These are phyloP conservation scores for Xylaria flabelliformis DNA, from an alignment of 495 filamentous ascomycete genomes.

Conservation along the genomic window DNA sequence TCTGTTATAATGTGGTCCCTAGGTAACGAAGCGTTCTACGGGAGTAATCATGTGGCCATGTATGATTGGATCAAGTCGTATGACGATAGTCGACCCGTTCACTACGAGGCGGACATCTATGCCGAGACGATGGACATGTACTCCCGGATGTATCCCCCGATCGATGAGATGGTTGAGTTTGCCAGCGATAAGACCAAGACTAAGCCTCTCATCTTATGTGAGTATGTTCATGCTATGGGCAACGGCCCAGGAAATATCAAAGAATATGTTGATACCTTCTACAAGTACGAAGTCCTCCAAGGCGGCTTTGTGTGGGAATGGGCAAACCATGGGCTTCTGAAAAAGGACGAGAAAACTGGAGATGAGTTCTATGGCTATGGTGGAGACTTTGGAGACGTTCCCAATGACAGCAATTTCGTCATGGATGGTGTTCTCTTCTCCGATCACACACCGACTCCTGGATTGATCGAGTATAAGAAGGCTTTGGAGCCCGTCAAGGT, in stretches of 20 bases:
- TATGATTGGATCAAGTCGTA: conserved; percentile 61
- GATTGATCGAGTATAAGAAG: conserved; percentile 66
- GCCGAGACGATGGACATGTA: conserved; percentile 69
- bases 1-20: conserved; percentile 74
- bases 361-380: conserved; percentile 68
- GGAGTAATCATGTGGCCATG: conserved; percentile 68
- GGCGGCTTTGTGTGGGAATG: conserved; percentile 79
- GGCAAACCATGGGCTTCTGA: conserved; percentile 71
- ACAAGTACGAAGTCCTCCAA: conserved; percentile 62
- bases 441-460: conserved; percentile 64
- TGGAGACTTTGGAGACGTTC: conserved; percentile 70
- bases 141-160: conserved; percentile 68
- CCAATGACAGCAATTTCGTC: conserved; percentile 69
- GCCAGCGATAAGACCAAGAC: conserved; percentile 53
- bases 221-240: conserved; percentile 76
- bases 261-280: conserved; percentile 69
- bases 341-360: conserved; percentile 54
- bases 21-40: conserved; percentile 74
- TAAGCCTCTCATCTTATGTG: conserved; percentile 68
- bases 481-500: conserved; percentile 62
- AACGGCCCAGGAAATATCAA: conserved; percentile 71
- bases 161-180: conserved; percentile 57
- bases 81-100: conserved; percentile 65
- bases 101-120: conserved; percentile 69
- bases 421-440: conserved; percentile 69